A percentile compares a stretch with the other conserved stretches of the same genome.
Evolutionary conservation across 1,139 yeast genomes (phyloP).

Genomic region (Pichia norvegensis): DNA sequence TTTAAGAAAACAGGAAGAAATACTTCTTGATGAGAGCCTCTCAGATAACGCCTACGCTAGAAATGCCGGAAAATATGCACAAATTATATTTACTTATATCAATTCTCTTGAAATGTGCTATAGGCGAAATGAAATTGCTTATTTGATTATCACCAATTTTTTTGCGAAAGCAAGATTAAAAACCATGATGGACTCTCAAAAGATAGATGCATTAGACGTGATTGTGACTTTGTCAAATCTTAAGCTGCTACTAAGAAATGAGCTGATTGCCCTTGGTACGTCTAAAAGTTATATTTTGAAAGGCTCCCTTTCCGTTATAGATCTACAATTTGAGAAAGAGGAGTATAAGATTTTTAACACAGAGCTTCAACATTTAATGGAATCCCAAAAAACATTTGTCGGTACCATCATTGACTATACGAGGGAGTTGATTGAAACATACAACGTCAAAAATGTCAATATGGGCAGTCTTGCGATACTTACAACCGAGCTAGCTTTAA

Average conservation of each 20-base stretch:
- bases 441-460: constrained; percentile 27
- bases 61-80: constrained; percentile 16
- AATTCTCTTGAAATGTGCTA: constrained; percentile 20
- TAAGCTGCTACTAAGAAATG: constrained; percentile 38
- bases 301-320: constrained; percentile 38
- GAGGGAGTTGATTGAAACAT: constrained; percentile 28
- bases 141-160: constrained; percentile 7
- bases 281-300: constrained; percentile 32
- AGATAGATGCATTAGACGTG: constrained; percentile 21
- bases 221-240: constrained; percentile 43
- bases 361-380: constrained; percentile 10
- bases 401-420: constrained; percentile 25
- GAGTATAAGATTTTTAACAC: constrained; percentile 9
- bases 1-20: constrained; percentile 16
- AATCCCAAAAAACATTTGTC: constrained; percentile 27
- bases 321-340: constrained; percentile 22
- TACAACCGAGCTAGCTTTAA: constrained; percentile 72
- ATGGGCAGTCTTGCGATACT: constrained; percentile 64
- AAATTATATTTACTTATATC: constrained; percentile 16
- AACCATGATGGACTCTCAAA: background rate
- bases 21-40: constrained; percentile 12
- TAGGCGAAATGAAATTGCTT: constrained; percentile 21
- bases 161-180: constrained; percentile 7
- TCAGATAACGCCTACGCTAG: constrained; percentile 13
- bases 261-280: constrained; percentile 34